Evolutionary conservation across 495 filamentous ascomycete species (phyloP), one percentile per base, ranked within the genome.

Genomic region (Lasiosphaeria miniovina): DNA sequence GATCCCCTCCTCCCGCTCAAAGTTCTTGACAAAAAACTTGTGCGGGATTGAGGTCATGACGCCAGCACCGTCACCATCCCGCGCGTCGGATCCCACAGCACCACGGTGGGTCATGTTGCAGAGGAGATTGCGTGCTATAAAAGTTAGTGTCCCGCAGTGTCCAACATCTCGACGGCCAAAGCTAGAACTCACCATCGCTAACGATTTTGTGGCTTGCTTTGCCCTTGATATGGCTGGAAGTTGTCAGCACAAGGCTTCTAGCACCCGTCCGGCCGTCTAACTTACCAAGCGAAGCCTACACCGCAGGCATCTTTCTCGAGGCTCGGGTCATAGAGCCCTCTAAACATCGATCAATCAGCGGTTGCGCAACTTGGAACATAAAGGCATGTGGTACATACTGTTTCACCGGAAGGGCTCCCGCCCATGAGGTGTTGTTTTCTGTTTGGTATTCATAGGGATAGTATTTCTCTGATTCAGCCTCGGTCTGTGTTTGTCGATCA

Each of bases 81-180:
- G 89, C 57, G 90, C 92, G 80, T 99, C 94, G 10, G 94, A 98
- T 58, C 94, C 94, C 67, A 99, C 94, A 57, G 94, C 94, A 78
- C 94, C 94, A 71, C 94, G 88, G 79, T 99, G 94, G 83, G 94
- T 98, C 94, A 99, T 99, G 82, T 99, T 99, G 79, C 95, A 99
- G 58, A 99, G 86, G 48, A 99, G 82, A 72, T 91, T 93, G 61
- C 90, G 88, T 54, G 94, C 91, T 95, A 67, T 15, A 15, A 10
- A 9, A 7, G 59, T 66, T 57, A 68, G 40, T 17, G 3, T 43
- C 40, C 49, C 14, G 62, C 63, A 33, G 34, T 31, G 60, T 43
- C 14, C 33, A 36, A 17, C 36, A 49, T 4, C 12, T n/a, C 8
- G 43, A 11, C 9, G 11, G 34, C 14, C 1, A 0, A 49, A 36